A percentile compares a stretch with the other conserved stretches of the same genome.
phyloP scores from a whole-genome alignment of 2,329 filamentous ascomycete species.

The Aspergillus costaricaensis region DNA sequence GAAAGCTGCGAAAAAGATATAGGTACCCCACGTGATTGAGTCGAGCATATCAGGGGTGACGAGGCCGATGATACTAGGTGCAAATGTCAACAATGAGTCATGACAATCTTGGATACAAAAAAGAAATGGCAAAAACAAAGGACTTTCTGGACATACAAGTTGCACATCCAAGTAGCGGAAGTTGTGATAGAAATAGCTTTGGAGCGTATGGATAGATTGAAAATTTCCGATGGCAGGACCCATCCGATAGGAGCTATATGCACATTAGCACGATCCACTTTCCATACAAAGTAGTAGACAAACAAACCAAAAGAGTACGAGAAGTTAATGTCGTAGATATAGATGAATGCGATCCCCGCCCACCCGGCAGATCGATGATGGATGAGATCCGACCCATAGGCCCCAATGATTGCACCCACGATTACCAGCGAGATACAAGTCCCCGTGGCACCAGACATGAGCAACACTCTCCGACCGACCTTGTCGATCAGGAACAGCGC shows the following conservation, averaged over 20 bases:
- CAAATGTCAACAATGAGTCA: constrained; percentile 2
- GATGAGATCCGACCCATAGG: constrained; percentile 32
- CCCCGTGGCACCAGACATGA: constrained; percentile 39
- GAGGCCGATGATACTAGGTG: constrained; percentile 36
- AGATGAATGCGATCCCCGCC: constrained; percentile 42
- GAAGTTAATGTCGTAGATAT: constrained; percentile 42
- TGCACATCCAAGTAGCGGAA: constrained; percentile 43
- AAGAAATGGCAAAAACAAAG: background rate
- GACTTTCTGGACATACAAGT: constrained; percentile 32
- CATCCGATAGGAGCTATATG: constrained; percentile 39
- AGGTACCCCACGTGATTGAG: constrained; percentile 41
- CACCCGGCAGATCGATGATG: constrained; percentile 37
- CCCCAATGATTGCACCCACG: constrained; percentile 38
- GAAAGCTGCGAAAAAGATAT: constrained; percentile 44
- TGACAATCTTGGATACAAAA: background rate
- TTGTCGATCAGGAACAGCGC: constrained; percentile 40
- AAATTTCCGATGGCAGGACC: constrained; percentile 45
- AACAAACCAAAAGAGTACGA: constrained; percentile 40
- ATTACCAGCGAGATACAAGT: constrained; percentile 40
- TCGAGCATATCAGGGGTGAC: constrained; percentile 43
- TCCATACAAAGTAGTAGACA: background rate
- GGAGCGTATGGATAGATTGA: constrained; percentile 40
- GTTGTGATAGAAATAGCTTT: constrained; percentile 44
- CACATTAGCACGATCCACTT: background rate
- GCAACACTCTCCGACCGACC: constrained; percentile 34